Conservation (phyloP, 257 asterid genomes). For the Solanum acaule region DNA sequence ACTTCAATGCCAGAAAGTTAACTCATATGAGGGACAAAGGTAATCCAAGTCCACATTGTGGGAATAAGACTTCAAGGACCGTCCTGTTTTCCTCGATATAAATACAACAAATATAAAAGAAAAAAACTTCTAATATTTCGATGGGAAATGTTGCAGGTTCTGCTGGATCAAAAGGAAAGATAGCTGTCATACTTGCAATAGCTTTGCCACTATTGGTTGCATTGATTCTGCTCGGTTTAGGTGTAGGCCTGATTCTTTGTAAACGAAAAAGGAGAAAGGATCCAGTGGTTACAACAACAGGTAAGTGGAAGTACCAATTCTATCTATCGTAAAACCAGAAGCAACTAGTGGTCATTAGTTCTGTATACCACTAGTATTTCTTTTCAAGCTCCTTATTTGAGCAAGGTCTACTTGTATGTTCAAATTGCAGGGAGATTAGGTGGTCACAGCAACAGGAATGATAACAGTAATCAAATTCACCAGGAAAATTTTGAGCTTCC, state of each 20-base stretch:
- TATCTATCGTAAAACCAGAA: neutral
- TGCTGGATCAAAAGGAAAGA: neutral
- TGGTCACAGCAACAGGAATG: neutral
- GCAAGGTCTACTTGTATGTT: neutral
- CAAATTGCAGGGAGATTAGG: neutral
- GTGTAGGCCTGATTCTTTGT: neutral
- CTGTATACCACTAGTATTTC: neutral
- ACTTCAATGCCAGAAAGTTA: neutral
- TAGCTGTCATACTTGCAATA: neutral
- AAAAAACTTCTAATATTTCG: neutral
- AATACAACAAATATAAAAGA: too few species aligned
- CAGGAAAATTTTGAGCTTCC: slow-evolving; percentile 12
- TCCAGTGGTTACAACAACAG: neutral
- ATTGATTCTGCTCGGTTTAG: neutral
- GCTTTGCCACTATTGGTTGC: neutral
- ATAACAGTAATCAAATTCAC: neutral
- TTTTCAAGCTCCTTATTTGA: neutral
- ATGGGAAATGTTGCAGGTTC: neutral
- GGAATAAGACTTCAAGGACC: neutral
- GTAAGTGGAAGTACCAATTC: neutral
- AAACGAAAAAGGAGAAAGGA: neutral
- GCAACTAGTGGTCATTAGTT: neutral
- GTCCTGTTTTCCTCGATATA: neutral
- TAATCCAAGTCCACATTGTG: neutral
- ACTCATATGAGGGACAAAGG: neutral